Conservation (phyloP, 176 grass and related monocot genomes). For the Avena eriantha region DNA sequence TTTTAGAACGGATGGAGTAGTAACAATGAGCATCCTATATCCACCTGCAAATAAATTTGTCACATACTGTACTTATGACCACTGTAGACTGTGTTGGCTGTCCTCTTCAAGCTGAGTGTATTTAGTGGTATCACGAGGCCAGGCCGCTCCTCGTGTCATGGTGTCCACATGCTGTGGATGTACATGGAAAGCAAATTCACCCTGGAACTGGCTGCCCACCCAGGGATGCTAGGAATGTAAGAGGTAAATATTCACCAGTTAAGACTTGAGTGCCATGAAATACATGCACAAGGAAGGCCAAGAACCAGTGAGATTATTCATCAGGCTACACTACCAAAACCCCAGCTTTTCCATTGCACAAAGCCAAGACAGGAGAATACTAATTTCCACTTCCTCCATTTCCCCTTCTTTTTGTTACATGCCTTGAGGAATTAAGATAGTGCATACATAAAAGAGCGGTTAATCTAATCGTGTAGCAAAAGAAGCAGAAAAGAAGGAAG, state of each 20-base stretch:
- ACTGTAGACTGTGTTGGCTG: not conserved
- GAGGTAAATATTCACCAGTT: not conserved
- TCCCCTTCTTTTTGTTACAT: slow-evolving; percentile 36
- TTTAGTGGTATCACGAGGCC: slow-evolving; percentile 35
- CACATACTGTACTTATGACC: not conserved
- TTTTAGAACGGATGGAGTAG: too few relatives aligned
- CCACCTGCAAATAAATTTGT: slow-evolving; percentile 4
- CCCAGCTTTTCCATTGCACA: slow-evolving; percentile 30
- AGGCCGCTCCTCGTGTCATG: not conserved
- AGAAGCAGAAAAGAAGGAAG: slow-evolving; percentile 13
- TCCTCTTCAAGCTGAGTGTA: not conserved
- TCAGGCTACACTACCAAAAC: slow-evolving; percentile 35
- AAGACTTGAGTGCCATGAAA: not conserved
- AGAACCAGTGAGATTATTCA: not conserved
- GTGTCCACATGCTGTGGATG: too few relatives aligned
- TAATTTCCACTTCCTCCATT: slow-evolving; percentile 26
- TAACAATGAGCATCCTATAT: too few relatives aligned
- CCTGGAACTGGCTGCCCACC: not conserved
- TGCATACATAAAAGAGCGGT: not conserved
- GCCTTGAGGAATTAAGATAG: not conserved
- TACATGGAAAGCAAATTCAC: too few relatives aligned
- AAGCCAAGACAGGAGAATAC: slow-evolving; percentile 22
- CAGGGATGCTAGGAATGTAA: not conserved
- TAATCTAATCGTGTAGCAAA: slow-evolving; percentile 45
- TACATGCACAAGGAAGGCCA: not conserved